Conservation (phyloP, 2,329 filamentous ascomycete species). For the Alternaria burnsii region DNA sequence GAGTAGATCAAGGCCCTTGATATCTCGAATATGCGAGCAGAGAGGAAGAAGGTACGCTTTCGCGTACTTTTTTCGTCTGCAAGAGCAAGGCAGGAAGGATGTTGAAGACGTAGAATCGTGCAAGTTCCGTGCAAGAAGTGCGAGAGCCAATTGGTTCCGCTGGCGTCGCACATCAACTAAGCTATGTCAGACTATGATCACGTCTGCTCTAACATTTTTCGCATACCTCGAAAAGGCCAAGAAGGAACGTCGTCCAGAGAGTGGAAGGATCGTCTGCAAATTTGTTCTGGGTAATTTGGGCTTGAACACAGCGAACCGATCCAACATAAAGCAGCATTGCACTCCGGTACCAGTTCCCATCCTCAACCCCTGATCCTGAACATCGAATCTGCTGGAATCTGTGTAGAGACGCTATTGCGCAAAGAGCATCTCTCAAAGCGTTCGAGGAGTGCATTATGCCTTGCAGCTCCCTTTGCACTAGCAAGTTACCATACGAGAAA, state of each 20-base stretch:
- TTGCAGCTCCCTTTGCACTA: constrained; percentile 20
- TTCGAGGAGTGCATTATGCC: constrained; percentile 20
- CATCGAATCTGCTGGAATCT: background rate
- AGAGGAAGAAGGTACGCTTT: constrained; percentile 35
- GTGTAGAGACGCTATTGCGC: constrained; percentile 30
- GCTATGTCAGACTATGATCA: background rate
- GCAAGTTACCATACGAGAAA: constrained; percentile 16
- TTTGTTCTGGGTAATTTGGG: constrained; percentile 17
- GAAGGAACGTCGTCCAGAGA: constrained; percentile 38
- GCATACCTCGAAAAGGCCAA: constrained; percentile 38
- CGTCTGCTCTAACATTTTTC: background rate
- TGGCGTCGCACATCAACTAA: constrained; percentile 40
- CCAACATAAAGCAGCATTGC: constrained; percentile 29
- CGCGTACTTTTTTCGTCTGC: constrained; percentile 8
- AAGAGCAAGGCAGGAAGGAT: constrained; percentile 18
- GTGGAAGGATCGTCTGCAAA: constrained; percentile 27
- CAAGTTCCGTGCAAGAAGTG: constrained; percentile 42
- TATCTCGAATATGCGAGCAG: constrained; percentile 40
- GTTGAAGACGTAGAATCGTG: constrained; percentile 33
- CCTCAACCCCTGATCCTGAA: constrained; percentile 5
- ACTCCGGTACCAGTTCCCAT: background rate
- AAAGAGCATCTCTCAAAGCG: constrained; percentile 30
- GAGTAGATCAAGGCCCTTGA: constrained; percentile 38
- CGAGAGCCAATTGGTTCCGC: constrained; percentile 37
- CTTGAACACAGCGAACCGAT: constrained; percentile 26